phyloP scores from a whole-genome alignment of 176 grass and related monocot species.

The Aechmea fasciata region DNA sequence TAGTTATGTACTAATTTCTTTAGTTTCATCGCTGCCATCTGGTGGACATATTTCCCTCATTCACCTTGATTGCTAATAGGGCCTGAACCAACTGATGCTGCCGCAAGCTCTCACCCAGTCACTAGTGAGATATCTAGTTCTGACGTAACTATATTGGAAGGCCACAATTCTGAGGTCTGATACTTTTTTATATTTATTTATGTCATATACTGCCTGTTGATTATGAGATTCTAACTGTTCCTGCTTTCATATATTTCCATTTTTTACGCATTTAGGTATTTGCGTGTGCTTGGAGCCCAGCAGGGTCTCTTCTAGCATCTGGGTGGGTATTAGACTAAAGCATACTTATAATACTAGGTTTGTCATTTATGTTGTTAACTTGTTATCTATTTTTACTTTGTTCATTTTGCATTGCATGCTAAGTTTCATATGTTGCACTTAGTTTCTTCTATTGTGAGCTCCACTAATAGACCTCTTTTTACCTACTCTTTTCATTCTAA shows the following conservation, averaged over 20 bases:
- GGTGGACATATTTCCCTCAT: conserved; percentile 6
- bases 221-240: conserved; percentile 10
- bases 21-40: not conserved
- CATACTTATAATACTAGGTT: conserved; percentile 1
- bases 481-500: too few species aligned
- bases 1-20: conserved; percentile 4
- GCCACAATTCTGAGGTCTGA: conserved; percentile 85
- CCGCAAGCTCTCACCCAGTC: conserved; percentile 15
- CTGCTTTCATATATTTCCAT: conserved; percentile 14
- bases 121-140: conserved; percentile 66
- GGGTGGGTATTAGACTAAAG: conserved; percentile 34
- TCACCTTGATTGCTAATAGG: conserved; percentile 23
- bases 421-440: too few species aligned
- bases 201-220: not conserved
- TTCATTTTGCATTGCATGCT: not conserved
- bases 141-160: conserved; percentile 91
- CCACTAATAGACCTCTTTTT: too few species aligned
- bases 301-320: conserved; percentile 96
- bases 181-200: conserved; percentile 4
- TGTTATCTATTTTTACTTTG: not conserved
- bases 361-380: not conserved
- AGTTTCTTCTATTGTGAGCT: too few species aligned
- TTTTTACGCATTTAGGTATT: conserved; percentile 60
- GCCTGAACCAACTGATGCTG: conserved; percentile 60
- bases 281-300: conserved; percentile 95